A percentile compares a stretch with the other conserved stretches of the same genome.
phyloP scores from a whole-genome alignment of 129 eudicot species.

The Artemisia tridentata region DNA sequence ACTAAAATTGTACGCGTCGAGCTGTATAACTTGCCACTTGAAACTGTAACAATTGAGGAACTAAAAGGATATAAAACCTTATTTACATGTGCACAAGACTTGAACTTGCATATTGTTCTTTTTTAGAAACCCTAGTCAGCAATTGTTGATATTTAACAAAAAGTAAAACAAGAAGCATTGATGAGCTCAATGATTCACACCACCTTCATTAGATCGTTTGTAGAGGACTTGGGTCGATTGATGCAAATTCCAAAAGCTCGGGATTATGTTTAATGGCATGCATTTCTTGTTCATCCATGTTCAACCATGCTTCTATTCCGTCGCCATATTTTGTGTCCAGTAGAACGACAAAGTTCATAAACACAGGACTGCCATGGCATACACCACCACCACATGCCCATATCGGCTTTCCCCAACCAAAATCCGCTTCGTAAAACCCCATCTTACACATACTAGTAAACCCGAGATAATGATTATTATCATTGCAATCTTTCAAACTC shows the following conservation, averaged over 20 bases:
- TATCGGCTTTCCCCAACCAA: slow-evolving; percentile 78
- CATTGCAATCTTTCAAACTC: slow-evolving; percentile 34
- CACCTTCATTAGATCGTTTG: background rate
- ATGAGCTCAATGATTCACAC: background rate
- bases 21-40: background rate
- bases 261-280: slow-evolving; percentile 26
- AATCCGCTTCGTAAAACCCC: slow-evolving; percentile 61
- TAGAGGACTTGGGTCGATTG: slow-evolving; percentile 65
- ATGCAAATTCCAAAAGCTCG: slow-evolving; percentile 38
- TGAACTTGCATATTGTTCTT: background rate
- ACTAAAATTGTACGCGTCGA: background rate
- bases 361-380: slow-evolving; percentile 33
- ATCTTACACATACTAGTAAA: slow-evolving; percentile 70
- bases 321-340: slow-evolving; percentile 54
- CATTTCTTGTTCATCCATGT: slow-evolving; percentile 63
- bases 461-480: slow-evolving; percentile 23
- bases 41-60: background rate
- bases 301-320: slow-evolving; percentile 92
- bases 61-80: background rate
- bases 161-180: slow-evolving; percentile 2
- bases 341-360: slow-evolving; percentile 52
- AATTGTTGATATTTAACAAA: background rate
- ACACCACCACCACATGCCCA: slow-evolving; percentile 63
- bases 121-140: background rate
- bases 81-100: background rate